A percentile compares a stretch with the other conserved stretches of the same genome.
Evolutionary conservation across 768 basidiomycete species (phyloP).

Genomic region (Leucosporidium creatinivorum): DNA sequence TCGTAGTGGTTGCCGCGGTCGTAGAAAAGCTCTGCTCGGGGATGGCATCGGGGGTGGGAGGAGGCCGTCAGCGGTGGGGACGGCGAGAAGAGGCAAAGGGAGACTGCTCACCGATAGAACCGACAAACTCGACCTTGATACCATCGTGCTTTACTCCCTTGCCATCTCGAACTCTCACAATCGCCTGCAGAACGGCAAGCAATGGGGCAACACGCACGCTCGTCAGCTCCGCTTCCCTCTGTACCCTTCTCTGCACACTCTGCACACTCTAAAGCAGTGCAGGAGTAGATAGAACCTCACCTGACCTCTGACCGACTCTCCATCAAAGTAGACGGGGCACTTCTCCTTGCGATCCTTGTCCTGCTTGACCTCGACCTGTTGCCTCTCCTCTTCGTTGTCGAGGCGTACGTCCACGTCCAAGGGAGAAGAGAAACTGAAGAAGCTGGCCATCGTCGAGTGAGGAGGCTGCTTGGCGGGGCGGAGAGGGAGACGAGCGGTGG

Average conservation of each 20-base stretch:
- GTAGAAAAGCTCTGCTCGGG: constrained; percentile 61
- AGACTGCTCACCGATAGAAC: constrained; percentile 69
- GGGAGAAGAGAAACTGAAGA: constrained; percentile 76
- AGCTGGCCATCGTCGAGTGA: constrained; percentile 58
- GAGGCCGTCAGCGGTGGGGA: not conserved
- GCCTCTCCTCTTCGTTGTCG: constrained; percentile 75
- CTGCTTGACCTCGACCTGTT: constrained; percentile 75
- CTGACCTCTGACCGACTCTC: constrained; percentile 82
- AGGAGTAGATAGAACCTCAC: constrained; percentile 44
- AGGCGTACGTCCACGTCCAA: constrained; percentile 87
- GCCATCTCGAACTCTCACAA: constrained; percentile 83
- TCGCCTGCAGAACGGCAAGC: constrained; percentile 50
- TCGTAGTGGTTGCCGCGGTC: constrained; percentile 98
- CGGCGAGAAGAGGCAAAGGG: not conserved
- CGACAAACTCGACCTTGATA: constrained; percentile 95
- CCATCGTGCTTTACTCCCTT: constrained; percentile 93
- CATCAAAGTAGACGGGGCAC: constrained; percentile 92
- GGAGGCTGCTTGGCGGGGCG: too few relatives aligned
- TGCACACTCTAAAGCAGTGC: not conserved
- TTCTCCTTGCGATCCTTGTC: constrained; percentile 46
- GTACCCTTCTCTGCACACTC: not conserved
- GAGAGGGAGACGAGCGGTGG: too few relatives aligned
- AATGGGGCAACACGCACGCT: not conserved
- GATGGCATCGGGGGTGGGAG: not conserved
- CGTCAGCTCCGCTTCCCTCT: constrained; percentile 1